A percentile compares a stretch with the other conserved stretches of the same genome.
Evolutionary conservation across 1,139 yeast genomes (phyloP).

Genomic region (Taphrina wiesneri): DNA sequence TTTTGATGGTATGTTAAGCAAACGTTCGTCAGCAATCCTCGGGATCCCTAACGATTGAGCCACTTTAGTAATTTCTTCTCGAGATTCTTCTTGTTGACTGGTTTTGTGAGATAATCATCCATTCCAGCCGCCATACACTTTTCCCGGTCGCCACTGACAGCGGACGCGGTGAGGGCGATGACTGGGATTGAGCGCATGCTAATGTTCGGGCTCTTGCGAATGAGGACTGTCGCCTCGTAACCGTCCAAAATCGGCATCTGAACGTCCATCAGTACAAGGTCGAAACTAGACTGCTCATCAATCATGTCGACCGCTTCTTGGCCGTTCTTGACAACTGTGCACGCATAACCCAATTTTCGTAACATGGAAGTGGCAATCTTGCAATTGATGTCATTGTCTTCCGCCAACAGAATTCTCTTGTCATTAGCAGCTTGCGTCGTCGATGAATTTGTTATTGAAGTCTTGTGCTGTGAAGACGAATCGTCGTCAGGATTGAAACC

Average conservation of each 20-base stretch:
- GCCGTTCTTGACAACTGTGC: conserved; percentile 30
- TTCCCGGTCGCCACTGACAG: conserved; percentile 58
- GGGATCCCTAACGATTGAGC: conserved; percentile 26
- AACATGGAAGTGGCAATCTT: conserved; percentile 57
- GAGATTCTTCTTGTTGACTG: conserved; percentile 42
- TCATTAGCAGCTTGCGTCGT: conserved; percentile 25
- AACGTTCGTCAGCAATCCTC: too few relatives aligned
- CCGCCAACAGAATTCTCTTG: conserved; percentile 50
- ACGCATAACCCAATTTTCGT: conserved; percentile 53
- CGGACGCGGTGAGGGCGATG: conserved; percentile 60
- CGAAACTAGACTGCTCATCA: conserved; percentile 47
- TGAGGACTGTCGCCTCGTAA: conserved; percentile 45
- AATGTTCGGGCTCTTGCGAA: conserved; percentile 40
- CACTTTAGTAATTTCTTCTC: conserved; percentile 37
- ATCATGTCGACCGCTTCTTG: conserved; percentile 40
- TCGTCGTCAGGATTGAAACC: neutral
- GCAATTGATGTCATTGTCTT: conserved; percentile 56
- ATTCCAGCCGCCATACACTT: conserved; percentile 56
- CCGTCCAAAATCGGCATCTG: conserved; percentile 58
- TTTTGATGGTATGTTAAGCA: too few relatives aligned
- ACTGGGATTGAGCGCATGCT: conserved; percentile 43
- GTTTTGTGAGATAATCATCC: conserved; percentile 60
- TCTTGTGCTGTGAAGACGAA: neutral
- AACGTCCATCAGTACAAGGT: conserved; percentile 56
- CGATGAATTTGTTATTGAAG: neutral